These are phyloP conservation scores for Herpetomonas samuelpessoai DNA, from an alignment of 208 protist genomes.

Conservation along the genomic window DNA sequence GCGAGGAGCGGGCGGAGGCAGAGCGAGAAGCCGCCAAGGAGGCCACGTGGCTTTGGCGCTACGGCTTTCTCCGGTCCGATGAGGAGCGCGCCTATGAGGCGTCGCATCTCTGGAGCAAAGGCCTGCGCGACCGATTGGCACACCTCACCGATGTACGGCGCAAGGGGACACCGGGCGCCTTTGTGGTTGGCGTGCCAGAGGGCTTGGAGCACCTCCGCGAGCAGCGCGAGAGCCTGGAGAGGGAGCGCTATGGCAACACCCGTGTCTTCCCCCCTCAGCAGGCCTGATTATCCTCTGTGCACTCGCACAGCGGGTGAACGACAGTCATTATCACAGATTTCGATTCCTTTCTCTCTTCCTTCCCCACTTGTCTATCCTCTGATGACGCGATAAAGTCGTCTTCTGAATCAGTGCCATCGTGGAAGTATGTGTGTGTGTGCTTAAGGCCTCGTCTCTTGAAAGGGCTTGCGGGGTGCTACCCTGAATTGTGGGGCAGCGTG, in stretches of 20 bases:
- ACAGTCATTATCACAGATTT: too few species aligned
- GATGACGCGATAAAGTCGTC: too few species aligned
- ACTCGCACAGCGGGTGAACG: too few species aligned
- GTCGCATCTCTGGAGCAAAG: constrained; percentile 55
- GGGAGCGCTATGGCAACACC: constrained; percentile 63
- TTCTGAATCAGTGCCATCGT: too few species aligned
- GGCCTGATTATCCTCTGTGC: neutral
- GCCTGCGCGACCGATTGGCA: constrained; percentile 60
- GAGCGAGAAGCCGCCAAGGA: constrained; percentile 43
- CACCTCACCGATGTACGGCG: constrained; percentile 82
- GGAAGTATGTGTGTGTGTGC: too few species aligned
- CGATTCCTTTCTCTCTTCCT: too few species aligned
- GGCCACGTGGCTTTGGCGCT: constrained; percentile 78
- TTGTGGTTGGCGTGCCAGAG: constrained; percentile 89
- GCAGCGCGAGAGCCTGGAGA: constrained; percentile 72
- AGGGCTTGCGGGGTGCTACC: too few species aligned
- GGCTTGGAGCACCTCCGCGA: constrained; percentile 72
- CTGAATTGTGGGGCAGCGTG: too few species aligned
- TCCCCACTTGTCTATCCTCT: too few species aligned
- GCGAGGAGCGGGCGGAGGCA: neutral
- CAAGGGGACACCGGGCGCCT: constrained; percentile 72
- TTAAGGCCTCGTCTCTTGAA: too few species aligned
- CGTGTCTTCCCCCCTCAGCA: constrained; percentile 79
- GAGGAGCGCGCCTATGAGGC: constrained; percentile 66
- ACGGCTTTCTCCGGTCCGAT: constrained; percentile 63